Base-by-base conservation (phyloP, 768 basidiomycete species). In the Xanthoconium purpureum region DNA sequence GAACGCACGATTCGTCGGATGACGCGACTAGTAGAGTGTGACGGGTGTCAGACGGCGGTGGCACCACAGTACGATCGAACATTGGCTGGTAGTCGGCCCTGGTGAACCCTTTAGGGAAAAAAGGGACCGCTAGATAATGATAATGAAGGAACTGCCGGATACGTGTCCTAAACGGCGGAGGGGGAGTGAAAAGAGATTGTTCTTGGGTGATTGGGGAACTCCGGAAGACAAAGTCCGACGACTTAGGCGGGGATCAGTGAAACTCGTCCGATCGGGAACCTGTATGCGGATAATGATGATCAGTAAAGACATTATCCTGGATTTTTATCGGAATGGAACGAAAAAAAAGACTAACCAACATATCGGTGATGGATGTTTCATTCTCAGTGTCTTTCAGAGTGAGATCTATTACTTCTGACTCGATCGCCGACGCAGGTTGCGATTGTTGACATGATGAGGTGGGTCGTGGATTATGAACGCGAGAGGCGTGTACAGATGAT, bases 161-260 rank as follows among this genome's bases (percentile, higher is more conserved):
- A 1, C 57, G 69, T 47, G 30, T 57, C 46, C 44, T 62, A 7
- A n/a, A n/a, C n/a, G 52, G 33, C 5, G 63, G 62, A 12, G 70
- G 67, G 28, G 71, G 71, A 0, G 70, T 71, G 47, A 71, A 71
- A 43, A 73, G 67, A 11, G 66, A 70, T 10, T 47, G 56, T 20
- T 63, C 52, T 3, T 5, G 42, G 24, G 45, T 47, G n/a, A 60
- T 47, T 5, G 60, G 46, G 6, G 71, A 47, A 43, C 55, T 54
- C 14, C 12, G 15, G 57, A 57, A 17, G 56, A n/a, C 3, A 12
- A 11, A 18, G 32, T n/a, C n/a, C n/a, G 49, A 39, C 47, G 50
- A 28, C 58, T 58, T 35, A 63, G n/a, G 35, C 57, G 38, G n/a
- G 55, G 54, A 30, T 42, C 48, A 15, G 32, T 54, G 51, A 6